These are phyloP conservation scores for Pseudocercospora fuligena DNA, from an alignment of 2,329 filamentous ascomycete genomes.

Conservation along the genomic window DNA sequence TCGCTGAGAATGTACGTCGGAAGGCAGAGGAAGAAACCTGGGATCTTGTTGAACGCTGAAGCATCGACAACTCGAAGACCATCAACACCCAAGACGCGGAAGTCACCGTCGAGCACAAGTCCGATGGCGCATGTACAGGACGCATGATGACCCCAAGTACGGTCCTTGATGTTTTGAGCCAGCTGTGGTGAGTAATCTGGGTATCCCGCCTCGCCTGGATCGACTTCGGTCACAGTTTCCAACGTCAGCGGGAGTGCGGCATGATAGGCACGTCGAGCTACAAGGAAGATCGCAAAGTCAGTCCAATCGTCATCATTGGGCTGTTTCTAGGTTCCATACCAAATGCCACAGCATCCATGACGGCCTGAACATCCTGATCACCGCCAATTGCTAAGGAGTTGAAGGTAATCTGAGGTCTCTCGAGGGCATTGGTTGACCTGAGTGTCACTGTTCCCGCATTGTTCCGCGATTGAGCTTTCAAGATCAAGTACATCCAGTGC, in stretches of 20 bases:
- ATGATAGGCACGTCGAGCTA: slow-evolving; percentile 44
- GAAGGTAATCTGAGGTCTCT: slow-evolving; percentile 66
- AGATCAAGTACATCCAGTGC: slow-evolving; percentile 55
- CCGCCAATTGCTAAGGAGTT: slow-evolving; percentile 60
- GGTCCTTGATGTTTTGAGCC: slow-evolving; percentile 54
- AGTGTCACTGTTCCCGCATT: slow-evolving; percentile 65
- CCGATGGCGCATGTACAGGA: slow-evolving; percentile 62
- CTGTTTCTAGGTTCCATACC: slow-evolving; percentile 14
- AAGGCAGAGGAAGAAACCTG: slow-evolving; percentile 58
- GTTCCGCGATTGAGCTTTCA: slow-evolving; percentile 69
- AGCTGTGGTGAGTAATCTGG: slow-evolving; percentile 37
- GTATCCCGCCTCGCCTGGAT: slow-evolving; percentile 41
- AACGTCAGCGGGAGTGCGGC: slow-evolving; percentile 50
- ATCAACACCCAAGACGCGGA: slow-evolving; percentile 60
- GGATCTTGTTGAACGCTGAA: slow-evolving; percentile 60
- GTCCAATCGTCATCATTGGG: neutral
- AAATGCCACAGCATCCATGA: slow-evolving; percentile 61
- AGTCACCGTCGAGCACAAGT: slow-evolving; percentile 59
- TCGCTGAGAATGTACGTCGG: slow-evolving; percentile 63
- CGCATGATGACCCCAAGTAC: slow-evolving; percentile 63
- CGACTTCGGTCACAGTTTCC: slow-evolving; percentile 47
- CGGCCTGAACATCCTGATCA: slow-evolving; percentile 52
- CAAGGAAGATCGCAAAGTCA: neutral
- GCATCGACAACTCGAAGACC: slow-evolving; percentile 67
- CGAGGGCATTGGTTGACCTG: slow-evolving; percentile 64